Percentiles rank a stretch among this genome's conserved stretches.
These are phyloP conservation scores for Epichloe amarillans DNA, from an alignment of 2,329 filamentous ascomycete genomes.

Conservation along the genomic window DNA sequence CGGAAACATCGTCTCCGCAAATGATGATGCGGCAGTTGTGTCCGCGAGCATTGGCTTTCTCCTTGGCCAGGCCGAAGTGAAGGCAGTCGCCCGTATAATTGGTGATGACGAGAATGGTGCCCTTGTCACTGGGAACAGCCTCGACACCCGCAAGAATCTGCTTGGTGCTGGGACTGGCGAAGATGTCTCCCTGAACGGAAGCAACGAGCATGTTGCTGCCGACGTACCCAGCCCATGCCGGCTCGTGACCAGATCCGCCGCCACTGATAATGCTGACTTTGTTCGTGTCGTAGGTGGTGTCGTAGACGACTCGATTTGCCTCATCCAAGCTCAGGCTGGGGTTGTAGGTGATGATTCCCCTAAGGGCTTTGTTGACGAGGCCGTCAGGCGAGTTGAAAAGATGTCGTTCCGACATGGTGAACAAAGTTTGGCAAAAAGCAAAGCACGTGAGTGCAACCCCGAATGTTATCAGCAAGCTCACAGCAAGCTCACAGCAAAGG, in stretches of 20 bases:
- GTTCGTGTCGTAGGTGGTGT: slow-evolving; percentile 29
- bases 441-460: no score
- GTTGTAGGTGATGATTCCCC: slow-evolving; percentile 40
- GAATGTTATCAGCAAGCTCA: no score
- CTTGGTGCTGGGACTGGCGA: slow-evolving; percentile 48
- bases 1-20: slow-evolving; percentile 52
- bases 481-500: no score
- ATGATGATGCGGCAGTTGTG: slow-evolving; percentile 43
- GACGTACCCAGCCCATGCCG: slow-evolving; percentile 51
- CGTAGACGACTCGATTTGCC: slow-evolving; percentile 36
- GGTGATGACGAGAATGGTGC: slow-evolving; percentile 47
- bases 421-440: not conserved
- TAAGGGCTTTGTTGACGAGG: slow-evolving; percentile 37
- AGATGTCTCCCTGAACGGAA: slow-evolving; percentile 48
- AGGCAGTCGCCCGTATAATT: slow-evolving; percentile 54
- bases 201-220: slow-evolving; percentile 48
- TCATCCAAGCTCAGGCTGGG: slow-evolving; percentile 35
- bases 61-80: slow-evolving; percentile 46
- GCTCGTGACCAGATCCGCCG: slow-evolving; percentile 46
- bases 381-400: slow-evolving; percentile 39
- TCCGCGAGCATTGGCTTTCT: slow-evolving; percentile 41
- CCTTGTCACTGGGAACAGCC: slow-evolving; percentile 37
- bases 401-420: slow-evolving; percentile 34
- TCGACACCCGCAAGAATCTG: slow-evolving; percentile 48
- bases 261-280: slow-evolving; percentile 39